phyloP scores from a whole-genome alignment of 2,329 filamentous ascomycete genomes.

The Trichoderma sp. region DNA sequence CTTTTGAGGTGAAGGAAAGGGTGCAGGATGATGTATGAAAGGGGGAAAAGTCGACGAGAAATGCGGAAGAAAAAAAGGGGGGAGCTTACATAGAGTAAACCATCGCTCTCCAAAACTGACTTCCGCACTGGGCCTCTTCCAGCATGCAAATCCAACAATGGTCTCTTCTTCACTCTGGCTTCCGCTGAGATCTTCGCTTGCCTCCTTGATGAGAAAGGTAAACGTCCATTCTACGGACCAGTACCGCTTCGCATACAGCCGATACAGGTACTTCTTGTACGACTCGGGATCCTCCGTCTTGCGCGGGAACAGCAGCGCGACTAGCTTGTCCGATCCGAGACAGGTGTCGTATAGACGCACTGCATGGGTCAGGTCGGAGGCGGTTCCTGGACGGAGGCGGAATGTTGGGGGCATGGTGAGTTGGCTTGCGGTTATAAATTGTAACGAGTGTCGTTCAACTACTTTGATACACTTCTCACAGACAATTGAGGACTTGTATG shows the following conservation, averaged over 20 bases:
- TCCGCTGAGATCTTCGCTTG: slow-evolving; percentile 10
- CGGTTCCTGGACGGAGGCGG: slow-evolving; percentile 39
- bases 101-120: slow-evolving; percentile 38
- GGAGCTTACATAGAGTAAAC: slow-evolving; percentile 38
- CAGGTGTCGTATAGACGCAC: slow-evolving; percentile 37
- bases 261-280: slow-evolving; percentile 32
- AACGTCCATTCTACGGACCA: slow-evolving; percentile 42
- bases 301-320: slow-evolving; percentile 41
- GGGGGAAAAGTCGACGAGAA: background rate
- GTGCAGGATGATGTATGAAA: background rate
- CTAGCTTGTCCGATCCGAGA: slow-evolving; percentile 38
- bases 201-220: slow-evolving; percentile 33
- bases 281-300: slow-evolving; percentile 32
- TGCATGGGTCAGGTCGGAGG: slow-evolving; percentile 37
- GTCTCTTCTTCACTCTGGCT: slow-evolving; percentile 17
- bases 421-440: background rate
- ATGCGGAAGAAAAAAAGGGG: background rate
- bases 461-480: too few species aligned
- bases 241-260: slow-evolving; percentile 39
- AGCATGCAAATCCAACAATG: slow-evolving; percentile 41
- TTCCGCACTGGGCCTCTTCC: slow-evolving; percentile 38
- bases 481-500: background rate
- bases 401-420: slow-evolving; percentile 9
- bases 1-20: background rate
- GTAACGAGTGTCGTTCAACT: too few species aligned